Evolutionary conservation across 2,329 filamentous ascomycete species (phyloP), one percentile per base, ranked within the genome.

Genomic region (Microcyclospora pomicola): DNA sequence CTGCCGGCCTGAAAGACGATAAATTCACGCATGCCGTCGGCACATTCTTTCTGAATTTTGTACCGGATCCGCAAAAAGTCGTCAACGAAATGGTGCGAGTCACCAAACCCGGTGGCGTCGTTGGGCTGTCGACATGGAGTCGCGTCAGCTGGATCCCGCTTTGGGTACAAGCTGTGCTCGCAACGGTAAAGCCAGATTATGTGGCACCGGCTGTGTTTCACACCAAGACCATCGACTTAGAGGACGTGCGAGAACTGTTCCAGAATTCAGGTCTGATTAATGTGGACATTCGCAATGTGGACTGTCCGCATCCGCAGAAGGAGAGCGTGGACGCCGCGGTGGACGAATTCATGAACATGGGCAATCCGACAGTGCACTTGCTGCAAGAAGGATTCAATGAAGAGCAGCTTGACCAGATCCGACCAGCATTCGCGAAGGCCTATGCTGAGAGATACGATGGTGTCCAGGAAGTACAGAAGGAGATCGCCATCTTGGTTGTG

Each of bases 281-380:
- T 19, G 35, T 40, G 9, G 19, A 34, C 15, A 32, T 37, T 9
- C 34, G 38, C 11, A 27, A 33, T 11, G 32, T 43, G n/a, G 31
- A 24, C 4, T 43, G 41, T 19, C 34, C 28, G 6, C 41, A 43
- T 29, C 31, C 38, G 9, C 35, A 27, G 28, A 37, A 38, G 31
- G 28, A 35, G 16, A 40, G 41, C 30, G 31, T 37, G 2, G 38
- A 40, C 3, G 35, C 31, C 6, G 41, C 41, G 7, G 32, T 35
- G 7, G 37, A 43, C 5, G 32, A 40, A n/a, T 43, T 40, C 31
- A 27, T 40, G 15, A 37, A 33, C 28, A 40, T 43, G 38, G 41
- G 41, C 7, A 43, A 40, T 24, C 41, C 41, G 9, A 38, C 14
- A 16, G 31, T 40, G 2, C 16, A 40, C 13, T 9, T 43, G 6